Base-by-base conservation (phyloP, 2,329 filamentous ascomycete genomes). In the Sporothrix inflata region DNA sequence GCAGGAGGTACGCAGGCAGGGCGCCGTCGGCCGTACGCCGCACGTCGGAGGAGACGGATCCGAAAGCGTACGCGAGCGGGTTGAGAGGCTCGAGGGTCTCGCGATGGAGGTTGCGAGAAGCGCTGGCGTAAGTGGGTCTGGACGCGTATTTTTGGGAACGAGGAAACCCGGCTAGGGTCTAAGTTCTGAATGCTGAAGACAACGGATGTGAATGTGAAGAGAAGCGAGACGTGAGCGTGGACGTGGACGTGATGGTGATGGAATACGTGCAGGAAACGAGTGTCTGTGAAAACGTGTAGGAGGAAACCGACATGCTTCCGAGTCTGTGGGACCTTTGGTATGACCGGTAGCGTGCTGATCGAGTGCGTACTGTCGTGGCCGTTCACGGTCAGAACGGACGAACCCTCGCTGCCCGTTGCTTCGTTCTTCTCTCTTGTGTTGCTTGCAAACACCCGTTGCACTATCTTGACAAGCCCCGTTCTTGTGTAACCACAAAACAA, bases 11-110 rank as follows among this genome's bases (percentile, higher is more conserved):
- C 24, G 38, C 24, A 9, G 42, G 49, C 3, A 45, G 34, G 21
- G 42, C 49, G 34, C 9, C 66, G 66, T 69, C 47, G 47, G 49
- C 47, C 49, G 66, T 55, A 69, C 49, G 49, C 66, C 66, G 49
- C 16, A 42, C 30, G 30, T 69, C 34, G 66, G 30, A 55, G 49
- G 16, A 4, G 27, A 21, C 47, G 34, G 66, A 19, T 19, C 30
- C 11, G 47, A 55, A 16, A 21, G n/a, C 66, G 47, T 24, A 34
- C 40, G 57, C 24, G 57, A 21, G 34, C 12, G 34, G 2, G 5
- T 8, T 27, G 27, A 14, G 57, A 42, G 12, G 11, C 21, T 21
- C n/a, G 24, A 12, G 14, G n/a, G 57, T 4, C 57, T 42, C 34
- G 11, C 57, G n/a, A 24, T 24, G 19, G n/a, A 19, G 57, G 19